Base-by-base conservation (phyloP, 2,329 filamentous ascomycete genomes). In the Colletotrichum chrysophilum region DNA sequence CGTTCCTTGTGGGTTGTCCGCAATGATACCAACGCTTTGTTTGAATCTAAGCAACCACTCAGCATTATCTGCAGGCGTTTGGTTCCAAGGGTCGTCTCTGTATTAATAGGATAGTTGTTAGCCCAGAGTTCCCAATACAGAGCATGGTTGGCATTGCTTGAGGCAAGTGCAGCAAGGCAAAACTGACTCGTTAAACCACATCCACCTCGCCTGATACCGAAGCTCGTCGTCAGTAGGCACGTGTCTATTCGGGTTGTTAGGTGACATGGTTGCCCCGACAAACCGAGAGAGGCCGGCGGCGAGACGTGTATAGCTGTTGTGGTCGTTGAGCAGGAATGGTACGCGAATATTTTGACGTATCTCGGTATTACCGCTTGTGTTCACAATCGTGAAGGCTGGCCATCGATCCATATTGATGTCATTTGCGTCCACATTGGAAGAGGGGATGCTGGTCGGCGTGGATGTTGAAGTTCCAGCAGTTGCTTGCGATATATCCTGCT, bases 81-180 rank as follows among this genome's bases (percentile, higher is more conserved):
- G 84, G 66, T 85, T 85, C 85, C 84, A 86, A 2, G 83, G 80
- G 71, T 85, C 84, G 52, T 83, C 83, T 5, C 66, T 70, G 14
- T 48, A 52, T 28, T 0, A n/a, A 32, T 62, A 13, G 32, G 18
- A 18, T 7, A 18, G 10, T 30, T 30, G 21, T 10, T 7, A 60
- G 13, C 13, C n/a, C n/a, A 7, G 3, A 52, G 9, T 13, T 13
- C 2, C n/a, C 10, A 52, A 52, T 7, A 2, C 43, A 52, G 43
- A 7, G n/a, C 43, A 52, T 13, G 10, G n/a, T 21, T 0, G 6
- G n/a, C 0, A 52, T 21, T 24, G 6, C 43, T 7, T 28, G 5
- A 14, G 16, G 2, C 9, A 3, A 30, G 14, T 10, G 55, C 24
- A 30, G 9, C 12, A 52, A 30, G 8, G 55, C 24, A 0, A 0